Conservation (phyloP, 2,329 filamentous ascomycete species). For the Daldinia eschscholtzii region DNA sequence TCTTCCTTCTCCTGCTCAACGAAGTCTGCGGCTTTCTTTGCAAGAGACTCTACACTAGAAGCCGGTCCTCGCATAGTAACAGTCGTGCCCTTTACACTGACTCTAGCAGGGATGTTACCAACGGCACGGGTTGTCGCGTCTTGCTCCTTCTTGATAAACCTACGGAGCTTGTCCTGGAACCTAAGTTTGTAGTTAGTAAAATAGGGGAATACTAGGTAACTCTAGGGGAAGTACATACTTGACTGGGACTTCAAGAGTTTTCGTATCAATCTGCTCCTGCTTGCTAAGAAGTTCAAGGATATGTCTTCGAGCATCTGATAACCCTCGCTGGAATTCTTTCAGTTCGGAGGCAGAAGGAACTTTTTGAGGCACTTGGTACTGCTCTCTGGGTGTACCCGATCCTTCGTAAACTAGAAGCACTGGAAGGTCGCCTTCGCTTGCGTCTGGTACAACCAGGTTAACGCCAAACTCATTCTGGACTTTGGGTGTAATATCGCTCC, state of each 20-base stretch:
- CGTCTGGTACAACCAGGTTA: slow-evolving; percentile 77
- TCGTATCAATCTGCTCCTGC: slow-evolving; percentile 67
- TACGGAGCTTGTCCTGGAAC: slow-evolving; percentile 72
- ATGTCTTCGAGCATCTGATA: slow-evolving; percentile 68
- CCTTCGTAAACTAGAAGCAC: slow-evolving; percentile 83
- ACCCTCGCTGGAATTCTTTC: slow-evolving; percentile 65
- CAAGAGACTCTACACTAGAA: slow-evolving; percentile 77
- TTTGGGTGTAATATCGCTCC: slow-evolving; percentile 71
- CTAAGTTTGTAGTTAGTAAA: slow-evolving; percentile 53
- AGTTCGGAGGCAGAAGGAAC: slow-evolving; percentile 65
- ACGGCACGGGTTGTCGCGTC: slow-evolving; percentile 62
- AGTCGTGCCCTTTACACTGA: slow-evolving; percentile 69
- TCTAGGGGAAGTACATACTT: slow-evolving; percentile 58
- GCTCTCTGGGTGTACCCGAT: slow-evolving; percentile 59
- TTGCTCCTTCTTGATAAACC: slow-evolving; percentile 75
- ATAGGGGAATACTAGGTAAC: not conserved
- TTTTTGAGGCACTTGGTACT: slow-evolving; percentile 68
- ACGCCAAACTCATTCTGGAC: slow-evolving; percentile 79
- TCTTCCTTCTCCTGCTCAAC: slow-evolving; percentile 90
- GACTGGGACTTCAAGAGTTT: slow-evolving; percentile 68
- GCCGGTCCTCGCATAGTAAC: slow-evolving; percentile 83
- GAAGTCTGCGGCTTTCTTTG: slow-evolving; percentile 80
- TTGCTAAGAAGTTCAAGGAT: slow-evolving; percentile 69
- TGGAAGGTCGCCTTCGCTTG: slow-evolving; percentile 68
- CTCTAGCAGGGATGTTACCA: slow-evolving; percentile 71